These are phyloP conservation scores for Mortierella sp. DNA, from an alignment of 371 early-diverging fungal genomes.

Conservation along the genomic window DNA sequence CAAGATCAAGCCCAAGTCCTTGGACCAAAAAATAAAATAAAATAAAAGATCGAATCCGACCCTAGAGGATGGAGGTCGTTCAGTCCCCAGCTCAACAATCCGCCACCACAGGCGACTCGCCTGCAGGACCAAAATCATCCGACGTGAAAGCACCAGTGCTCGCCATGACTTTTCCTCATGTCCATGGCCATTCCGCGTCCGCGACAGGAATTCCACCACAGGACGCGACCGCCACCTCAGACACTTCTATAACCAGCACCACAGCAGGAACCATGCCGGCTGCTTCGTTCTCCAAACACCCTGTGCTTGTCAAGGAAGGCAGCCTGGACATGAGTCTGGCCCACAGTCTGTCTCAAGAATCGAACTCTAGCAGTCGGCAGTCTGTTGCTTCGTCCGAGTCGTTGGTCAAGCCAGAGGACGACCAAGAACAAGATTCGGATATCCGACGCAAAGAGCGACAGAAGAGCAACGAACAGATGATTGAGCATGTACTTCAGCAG, in stretches of 20 bases:
- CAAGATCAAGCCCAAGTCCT: no score
- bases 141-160: neutral
- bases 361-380: neutral
- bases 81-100: neutral
- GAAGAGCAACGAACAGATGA: slow-evolving; percentile 21
- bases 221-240: neutral
- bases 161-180: neutral
- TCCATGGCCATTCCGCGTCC: neutral
- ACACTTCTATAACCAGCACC: neutral
- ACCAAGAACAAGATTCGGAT: neutral
- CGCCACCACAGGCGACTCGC: neutral
- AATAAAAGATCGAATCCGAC: no score
- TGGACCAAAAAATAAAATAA: no score
- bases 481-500: slow-evolving; percentile 30
- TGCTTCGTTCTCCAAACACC: no score
- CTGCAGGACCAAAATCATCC: neutral
- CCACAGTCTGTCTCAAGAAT: neutral
- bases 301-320: no score
- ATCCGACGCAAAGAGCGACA: neutral
- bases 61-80: slow-evolving; percentile 1
- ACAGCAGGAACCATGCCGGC: neutral
- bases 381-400: no score
- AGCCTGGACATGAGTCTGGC: neutral
- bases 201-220: neutral
- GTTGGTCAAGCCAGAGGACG: neutral